Evolutionary conservation across 2,329 filamentous ascomycete species (phyloP).

Genomic region (Cercospora brassicicola): DNA sequence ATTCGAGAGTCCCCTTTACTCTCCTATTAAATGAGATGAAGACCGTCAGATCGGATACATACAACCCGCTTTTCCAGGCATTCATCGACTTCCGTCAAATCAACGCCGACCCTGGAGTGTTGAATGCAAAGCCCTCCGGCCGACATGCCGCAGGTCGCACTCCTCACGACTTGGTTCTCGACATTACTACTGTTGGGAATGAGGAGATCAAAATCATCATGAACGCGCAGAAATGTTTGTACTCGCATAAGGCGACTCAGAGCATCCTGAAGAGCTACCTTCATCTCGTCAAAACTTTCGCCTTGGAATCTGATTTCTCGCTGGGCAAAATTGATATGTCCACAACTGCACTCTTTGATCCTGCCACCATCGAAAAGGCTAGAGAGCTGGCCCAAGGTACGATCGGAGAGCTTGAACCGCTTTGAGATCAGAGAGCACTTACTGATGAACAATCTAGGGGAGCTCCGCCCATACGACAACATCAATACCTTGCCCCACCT

Average conservation of each 20-base stretch:
- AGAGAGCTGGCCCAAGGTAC: not conserved
- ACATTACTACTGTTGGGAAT: not conserved
- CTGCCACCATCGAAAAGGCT: not conserved
- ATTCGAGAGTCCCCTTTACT: not conserved
- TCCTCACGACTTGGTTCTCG: not conserved
- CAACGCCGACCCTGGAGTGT: not conserved
- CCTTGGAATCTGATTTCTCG: not conserved
- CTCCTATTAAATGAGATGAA: not conserved
- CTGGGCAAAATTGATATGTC: not conserved
- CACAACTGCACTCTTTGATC: not conserved
- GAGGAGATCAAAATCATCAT: not conserved
- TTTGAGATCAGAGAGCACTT: not conserved
- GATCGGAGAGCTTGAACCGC: not conserved
- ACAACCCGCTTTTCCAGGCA: not conserved
- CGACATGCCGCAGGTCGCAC: not conserved
- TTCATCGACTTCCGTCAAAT: not conserved
- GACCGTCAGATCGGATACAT: not conserved
- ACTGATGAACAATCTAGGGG: not conserved
- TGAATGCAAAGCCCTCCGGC: not conserved
- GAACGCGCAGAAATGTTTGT: not conserved
- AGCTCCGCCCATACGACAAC: not conserved
- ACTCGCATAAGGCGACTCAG: not conserved
- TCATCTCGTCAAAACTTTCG: not conserved
- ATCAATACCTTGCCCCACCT: constrained; percentile 7
- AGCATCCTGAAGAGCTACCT: constrained; percentile 1